Evolutionary conservation across 768 basidiomycete genomes (phyloP).

Genomic region (Suillus sp.): DNA sequence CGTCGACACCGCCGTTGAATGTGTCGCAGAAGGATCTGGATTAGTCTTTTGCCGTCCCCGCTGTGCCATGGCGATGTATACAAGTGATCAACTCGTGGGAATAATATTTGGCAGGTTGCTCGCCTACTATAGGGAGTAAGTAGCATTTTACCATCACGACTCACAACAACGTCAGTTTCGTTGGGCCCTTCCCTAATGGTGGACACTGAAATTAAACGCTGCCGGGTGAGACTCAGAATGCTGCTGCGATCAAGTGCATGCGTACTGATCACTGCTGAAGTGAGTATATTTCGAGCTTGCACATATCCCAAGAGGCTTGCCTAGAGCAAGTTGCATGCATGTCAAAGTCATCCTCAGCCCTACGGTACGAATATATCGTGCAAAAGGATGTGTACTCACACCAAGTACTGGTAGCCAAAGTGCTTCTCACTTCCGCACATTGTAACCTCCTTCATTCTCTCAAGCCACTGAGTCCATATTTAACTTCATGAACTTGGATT

Average conservation of each 20-base stretch:
- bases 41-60: conserved; percentile 8
- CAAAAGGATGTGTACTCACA: neutral
- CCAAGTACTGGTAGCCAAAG: neutral
- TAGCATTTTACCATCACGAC: neutral
- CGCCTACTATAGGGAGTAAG: neutral
- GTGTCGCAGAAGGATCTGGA: conserved; percentile 5
- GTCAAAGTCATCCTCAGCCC: neutral
- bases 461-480: neutral
- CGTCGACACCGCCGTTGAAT: conserved; percentile 9
- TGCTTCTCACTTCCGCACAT: neutral
- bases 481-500: neutral
- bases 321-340: neutral
- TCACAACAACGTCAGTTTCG: neutral
- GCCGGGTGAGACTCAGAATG: neutral
- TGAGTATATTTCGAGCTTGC: too few relatives aligned
- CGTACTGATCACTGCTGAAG: neutral
- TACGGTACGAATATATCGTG: neutral
- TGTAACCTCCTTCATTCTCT: neutral
- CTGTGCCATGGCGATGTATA: conserved; percentile 5
- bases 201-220: neutral
- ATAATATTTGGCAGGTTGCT: neutral
- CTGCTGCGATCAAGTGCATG: neutral
- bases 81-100: conserved; percentile 5
- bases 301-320: too few relatives aligned
- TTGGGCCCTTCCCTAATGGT: neutral